phyloP scores from a whole-genome alignment of 257 asterid species.

The Verbena officinalis region DNA sequence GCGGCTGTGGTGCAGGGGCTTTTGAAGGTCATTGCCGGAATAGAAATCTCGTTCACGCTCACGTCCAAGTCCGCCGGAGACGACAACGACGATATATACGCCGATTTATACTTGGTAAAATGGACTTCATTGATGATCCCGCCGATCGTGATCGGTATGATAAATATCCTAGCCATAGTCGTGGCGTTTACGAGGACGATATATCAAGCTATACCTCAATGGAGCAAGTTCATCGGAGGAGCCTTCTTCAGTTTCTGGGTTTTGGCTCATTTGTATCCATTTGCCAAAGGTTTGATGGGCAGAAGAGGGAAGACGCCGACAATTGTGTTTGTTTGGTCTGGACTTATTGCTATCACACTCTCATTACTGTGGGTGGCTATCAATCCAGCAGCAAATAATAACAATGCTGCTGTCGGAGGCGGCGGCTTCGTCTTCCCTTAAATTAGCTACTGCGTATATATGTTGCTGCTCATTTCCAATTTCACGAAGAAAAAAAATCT shows the following conservation, averaged over 20 bases:
- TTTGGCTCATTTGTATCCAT: constrained; percentile 61
- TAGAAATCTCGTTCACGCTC: constrained; percentile 63
- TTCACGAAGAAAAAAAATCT: no score
- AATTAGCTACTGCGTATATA: no score
- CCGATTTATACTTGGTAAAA: constrained; percentile 57
- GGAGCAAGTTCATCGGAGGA: constrained; percentile 67
- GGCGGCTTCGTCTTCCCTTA: no score
- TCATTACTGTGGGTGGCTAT: constrained; percentile 61
- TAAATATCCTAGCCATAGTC: constrained; percentile 54
- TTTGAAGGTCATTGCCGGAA: constrained; percentile 61
- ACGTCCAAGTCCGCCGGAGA: constrained; percentile 57
- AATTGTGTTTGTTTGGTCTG: constrained; percentile 65
- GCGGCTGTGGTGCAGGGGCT: constrained; percentile 72
- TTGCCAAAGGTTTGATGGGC: constrained; percentile 70
- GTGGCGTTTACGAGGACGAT: constrained; percentile 55
- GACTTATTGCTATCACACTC: constrained; percentile 62
- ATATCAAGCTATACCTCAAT: constrained; percentile 48
- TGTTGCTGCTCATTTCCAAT: no score
- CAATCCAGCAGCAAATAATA: constrained; percentile 11
- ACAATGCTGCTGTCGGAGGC: no score
- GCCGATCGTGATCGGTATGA: constrained; percentile 61
- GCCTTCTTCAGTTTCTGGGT: constrained; percentile 74
- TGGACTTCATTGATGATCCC: constrained; percentile 75
- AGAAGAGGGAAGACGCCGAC: constrained; percentile 66
- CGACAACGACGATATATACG: constrained; percentile 53